A percentile compares a stretch with the other conserved stretches of the same genome.
phyloP scores from a whole-genome alignment of 225 moss, liverwort and hornwort species.

The Rhytidiadelphus loreus region DNA sequence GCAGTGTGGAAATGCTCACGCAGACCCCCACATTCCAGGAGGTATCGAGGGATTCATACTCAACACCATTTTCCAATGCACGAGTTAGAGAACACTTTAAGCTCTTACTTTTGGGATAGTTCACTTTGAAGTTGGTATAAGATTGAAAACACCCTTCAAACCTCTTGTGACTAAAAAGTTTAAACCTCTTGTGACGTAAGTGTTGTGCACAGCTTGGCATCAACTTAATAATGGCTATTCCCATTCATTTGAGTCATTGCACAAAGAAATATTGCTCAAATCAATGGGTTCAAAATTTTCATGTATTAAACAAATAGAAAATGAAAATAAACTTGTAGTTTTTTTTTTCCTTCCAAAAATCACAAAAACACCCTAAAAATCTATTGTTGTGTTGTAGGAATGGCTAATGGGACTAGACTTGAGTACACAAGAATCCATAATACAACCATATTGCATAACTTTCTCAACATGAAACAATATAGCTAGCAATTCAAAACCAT shows the following conservation, averaged over 20 bases:
- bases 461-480: not conserved
- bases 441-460: too few relatives aligned
- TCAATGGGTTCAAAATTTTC: too few relatives aligned
- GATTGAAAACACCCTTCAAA: not conserved
- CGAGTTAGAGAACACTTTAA: not conserved
- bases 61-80: not conserved
- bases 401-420: not conserved
- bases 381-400: not conserved
- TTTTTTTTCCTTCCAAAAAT: too few relatives aligned
- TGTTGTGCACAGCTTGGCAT: not conserved
- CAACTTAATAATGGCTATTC: not conserved
- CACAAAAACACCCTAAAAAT: not conserved
- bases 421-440: not conserved
- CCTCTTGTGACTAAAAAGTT: not conserved
- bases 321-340: not conserved
- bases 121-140: not conserved
- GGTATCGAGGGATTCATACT: not conserved
- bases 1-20: not conserved
- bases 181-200: not conserved
- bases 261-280: not conserved
- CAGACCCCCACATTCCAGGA: not conserved
- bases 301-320: not conserved
- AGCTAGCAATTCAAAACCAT: not conserved
- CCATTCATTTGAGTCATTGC: not conserved
- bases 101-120: not conserved